A percentile compares a stretch with the other conserved stretches of the same genome.
Evolutionary conservation across 2,329 filamentous ascomycete species (phyloP).

Genomic region (Blumeria hordei): DNA sequence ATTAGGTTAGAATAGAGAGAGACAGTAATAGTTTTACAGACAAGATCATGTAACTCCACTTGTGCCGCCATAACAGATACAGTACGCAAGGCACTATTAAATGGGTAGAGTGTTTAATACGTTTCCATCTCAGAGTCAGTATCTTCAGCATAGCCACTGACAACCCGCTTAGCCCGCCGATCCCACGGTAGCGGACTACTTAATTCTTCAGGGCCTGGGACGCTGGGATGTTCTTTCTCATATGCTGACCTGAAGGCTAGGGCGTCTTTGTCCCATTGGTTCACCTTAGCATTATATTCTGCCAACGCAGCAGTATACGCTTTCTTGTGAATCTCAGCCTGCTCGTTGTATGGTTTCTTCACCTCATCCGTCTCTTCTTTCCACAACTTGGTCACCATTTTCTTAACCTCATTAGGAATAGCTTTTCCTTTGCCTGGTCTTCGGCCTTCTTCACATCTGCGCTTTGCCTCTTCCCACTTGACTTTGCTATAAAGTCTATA

Average conservation of each 20-base stretch:
- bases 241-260: constrained; percentile 27
- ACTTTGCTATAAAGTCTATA: constrained; percentile 77
- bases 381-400: constrained; percentile 79
- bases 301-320: constrained; percentile 32
- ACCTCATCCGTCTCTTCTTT: constrained; percentile 45
- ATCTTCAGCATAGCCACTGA: constrained; percentile 15
- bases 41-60: too few relatives aligned
- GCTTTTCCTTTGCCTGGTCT: constrained; percentile 38
- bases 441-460: constrained; percentile 39
- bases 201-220: constrained; percentile 16
- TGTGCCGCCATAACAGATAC: background rate
- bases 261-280: constrained; percentile 49
- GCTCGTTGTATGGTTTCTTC: constrained; percentile 54
- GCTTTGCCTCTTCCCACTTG: constrained; percentile 38
- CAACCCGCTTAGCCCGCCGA: constrained; percentile 14
- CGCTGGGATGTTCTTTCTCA: constrained; percentile 25
- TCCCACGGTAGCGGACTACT: constrained; percentile 13
- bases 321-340: constrained; percentile 46
- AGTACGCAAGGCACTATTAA: background rate
- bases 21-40: too few relatives aligned
- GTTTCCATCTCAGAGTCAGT: constrained; percentile 12
- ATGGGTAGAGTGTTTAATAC: background rate
- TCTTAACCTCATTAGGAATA: constrained; percentile 58
- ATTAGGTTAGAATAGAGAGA: too few relatives aligned
- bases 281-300: constrained; percentile 34